Percentiles rank a stretch among this genome's conserved stretches.
These are phyloP conservation scores for Juncus effusus DNA, from an alignment of 176 grass and related monocot genomes.

Conservation along the genomic window DNA sequence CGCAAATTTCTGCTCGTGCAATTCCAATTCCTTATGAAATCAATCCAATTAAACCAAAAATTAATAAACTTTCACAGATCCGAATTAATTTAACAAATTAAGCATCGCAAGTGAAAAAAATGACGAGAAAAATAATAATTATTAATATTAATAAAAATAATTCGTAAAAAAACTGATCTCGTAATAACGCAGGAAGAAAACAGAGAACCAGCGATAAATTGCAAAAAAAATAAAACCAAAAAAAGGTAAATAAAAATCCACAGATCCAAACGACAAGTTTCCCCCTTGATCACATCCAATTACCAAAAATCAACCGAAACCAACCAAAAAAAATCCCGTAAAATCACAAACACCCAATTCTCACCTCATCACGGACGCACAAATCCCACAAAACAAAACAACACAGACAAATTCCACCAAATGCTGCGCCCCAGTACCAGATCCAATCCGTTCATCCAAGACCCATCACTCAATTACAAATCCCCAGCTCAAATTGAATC, in stretches of 20 bases:
- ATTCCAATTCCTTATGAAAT: constrained; percentile 15
- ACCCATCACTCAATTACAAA: constrained; percentile 8
- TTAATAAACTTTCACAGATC: not conserved
- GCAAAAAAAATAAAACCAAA: not conserved
- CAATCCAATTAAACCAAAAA: not conserved
- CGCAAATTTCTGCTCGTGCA: not conserved
- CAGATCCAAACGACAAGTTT: constrained; percentile 24
- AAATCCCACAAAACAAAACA: not conserved
- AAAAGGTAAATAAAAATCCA: constrained; percentile 3
- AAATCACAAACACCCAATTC: constrained; percentile 20
- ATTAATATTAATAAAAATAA: constrained; percentile 16
- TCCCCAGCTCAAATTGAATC: constrained; percentile 19
- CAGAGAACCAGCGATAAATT: constrained; percentile 4
- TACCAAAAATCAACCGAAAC: constrained; percentile 6
- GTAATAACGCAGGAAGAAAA: constrained; percentile 8
- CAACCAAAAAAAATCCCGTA: not conserved
- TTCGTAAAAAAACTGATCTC: constrained; percentile 1
- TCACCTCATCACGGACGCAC: not conserved
- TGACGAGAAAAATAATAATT: not conserved
- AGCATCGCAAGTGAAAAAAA: not conserved
- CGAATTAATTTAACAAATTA: not conserved
- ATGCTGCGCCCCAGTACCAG: not conserved
- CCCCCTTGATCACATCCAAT: constrained; percentile 22
- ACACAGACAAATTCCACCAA: constrained; percentile 10
- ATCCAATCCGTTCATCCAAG: not conserved